Evolutionary conservation across 345 rosid genomes (phyloP), one percentile per base, ranked within the genome.

Genomic region (Microcos paniculata): DNA sequence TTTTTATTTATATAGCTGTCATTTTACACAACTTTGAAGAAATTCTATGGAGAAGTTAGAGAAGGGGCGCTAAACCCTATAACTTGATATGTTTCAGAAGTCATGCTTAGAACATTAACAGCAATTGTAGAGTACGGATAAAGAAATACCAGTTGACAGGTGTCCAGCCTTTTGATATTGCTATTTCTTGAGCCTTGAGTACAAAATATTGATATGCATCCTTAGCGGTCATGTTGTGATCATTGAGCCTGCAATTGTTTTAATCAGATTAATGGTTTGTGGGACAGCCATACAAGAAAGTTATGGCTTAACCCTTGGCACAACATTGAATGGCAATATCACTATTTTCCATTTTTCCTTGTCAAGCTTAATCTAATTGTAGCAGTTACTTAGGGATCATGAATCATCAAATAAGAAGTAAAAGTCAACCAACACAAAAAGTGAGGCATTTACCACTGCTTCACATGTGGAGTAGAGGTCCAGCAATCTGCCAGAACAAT

Each of bases 91-190:
- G 40, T 16, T n/a, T n/a, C 51, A 55, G 15, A 63, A 40, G 49
- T 8, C 21, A 70, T 57, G 30, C 70, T 28, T 48, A 77, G 30
- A 75, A 43, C 56, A 23, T 69, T 15, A 73, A 26, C 51, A 56
- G 42, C 49, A 18, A 70, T 45, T 13, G 13, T 15, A 28, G 12
- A 43, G 59, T 8, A 70, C 4, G 23, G 74, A 12, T 10, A 58
- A 65, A 71, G 62, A 56, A 79, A 61, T 87, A 91, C 98, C 98
- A 93, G 81, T 93, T 93, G 72, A 91, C 98, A 16, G 98, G 97
- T 10, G 86, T 93, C 95, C 94, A 90, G 38, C 79, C 77, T 74
- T 90, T 85, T 31, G 93, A 85, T 55, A 91, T 89, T 1, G 98
- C 98, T 21, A 93, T 90, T 77, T 90, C 87, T 84, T 93, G 98